These are phyloP conservation scores for Wickerhamomyces rabaulensis DNA, from an alignment of 805 yeast species.

Conservation along the genomic window DNA sequence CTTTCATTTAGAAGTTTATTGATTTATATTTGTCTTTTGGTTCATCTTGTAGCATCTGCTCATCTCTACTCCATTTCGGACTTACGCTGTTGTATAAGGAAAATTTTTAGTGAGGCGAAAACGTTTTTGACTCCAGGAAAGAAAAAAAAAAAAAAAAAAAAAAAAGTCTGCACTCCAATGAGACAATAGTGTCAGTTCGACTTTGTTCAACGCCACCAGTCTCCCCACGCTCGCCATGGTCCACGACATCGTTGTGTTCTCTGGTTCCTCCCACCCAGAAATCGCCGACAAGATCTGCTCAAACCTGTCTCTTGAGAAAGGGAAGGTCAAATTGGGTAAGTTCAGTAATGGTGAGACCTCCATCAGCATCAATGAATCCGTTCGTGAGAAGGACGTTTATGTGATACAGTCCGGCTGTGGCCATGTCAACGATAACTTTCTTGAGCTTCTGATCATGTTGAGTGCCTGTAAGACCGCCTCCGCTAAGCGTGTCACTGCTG, in stretches of 20 bases:
- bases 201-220: too few relatives aligned
- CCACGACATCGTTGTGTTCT: conserved; percentile 83
- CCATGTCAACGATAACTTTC: conserved; percentile 81
- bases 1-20: neutral
- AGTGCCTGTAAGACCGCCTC: conserved; percentile 97
- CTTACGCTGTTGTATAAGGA: too few relatives aligned
- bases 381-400: conserved; percentile 95
- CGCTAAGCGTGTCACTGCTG: conserved; percentile 92
- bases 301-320: conserved; percentile 68
- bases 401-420: conserved; percentile 88
- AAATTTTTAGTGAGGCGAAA: too few relatives aligned
- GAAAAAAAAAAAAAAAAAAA: neutral
- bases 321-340: conserved; percentile 58
- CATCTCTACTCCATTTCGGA: too few relatives aligned
- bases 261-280: conserved; percentile 86
- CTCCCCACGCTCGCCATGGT: conserved; percentile 25
- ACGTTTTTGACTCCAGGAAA: neutral
- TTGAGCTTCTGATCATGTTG: conserved; percentile 88
- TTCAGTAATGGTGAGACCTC: conserved; percentile 93
- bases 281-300: conserved; percentile 72
- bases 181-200: neutral
- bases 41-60: too few relatives aligned
- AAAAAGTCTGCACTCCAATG: neutral
- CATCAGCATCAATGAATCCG: conserved; percentile 79
- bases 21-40: neutral